A percentile compares a stretch with the other conserved stretches of the same genome.
These are phyloP conservation scores for Russula compacta DNA, from an alignment of 768 basidiomycete genomes.

Conservation along the genomic window DNA sequence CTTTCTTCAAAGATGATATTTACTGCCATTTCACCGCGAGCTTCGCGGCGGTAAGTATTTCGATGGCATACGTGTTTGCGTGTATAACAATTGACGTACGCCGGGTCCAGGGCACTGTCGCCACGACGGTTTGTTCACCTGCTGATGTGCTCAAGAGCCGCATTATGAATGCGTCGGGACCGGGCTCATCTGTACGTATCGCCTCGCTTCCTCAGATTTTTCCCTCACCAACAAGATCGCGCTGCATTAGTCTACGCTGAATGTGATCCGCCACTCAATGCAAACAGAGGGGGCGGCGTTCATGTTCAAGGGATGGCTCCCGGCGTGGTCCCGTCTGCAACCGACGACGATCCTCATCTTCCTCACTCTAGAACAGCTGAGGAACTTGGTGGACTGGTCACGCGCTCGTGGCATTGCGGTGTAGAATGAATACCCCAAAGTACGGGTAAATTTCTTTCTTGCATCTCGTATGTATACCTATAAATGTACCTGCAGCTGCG, in stretches of 20 bases:
- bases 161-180: conserved; percentile 83
- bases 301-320: conserved; percentile 91
- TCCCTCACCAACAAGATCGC: background rate
- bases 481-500: conserved; percentile 6
- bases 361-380: conserved; percentile 74
- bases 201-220: background rate
- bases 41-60: conserved; percentile 62
- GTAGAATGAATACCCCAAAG: background rate
- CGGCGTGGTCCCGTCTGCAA: conserved; percentile 78
- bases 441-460: background rate
- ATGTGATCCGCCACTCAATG: conserved; percentile 58
- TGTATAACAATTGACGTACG: background rate
- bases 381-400: conserved; percentile 57
- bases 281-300: conserved; percentile 74
- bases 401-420: conserved; percentile 15
- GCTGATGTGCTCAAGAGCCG: conserved; percentile 85
- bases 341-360: conserved; percentile 87
- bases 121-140: conserved; percentile 82
- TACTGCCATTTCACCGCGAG: conserved; percentile 76
- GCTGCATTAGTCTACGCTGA: conserved; percentile 51
- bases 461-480: conserved; percentile 3
- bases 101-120: conserved; percentile 61
- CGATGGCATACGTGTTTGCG: background rate
- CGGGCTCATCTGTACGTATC: conserved; percentile 58
- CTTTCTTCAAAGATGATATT: conserved; percentile 76